These are phyloP conservation scores for Boletus fagicola DNA, from an alignment of 768 basidiomycete genomes.

Conservation along the genomic window DNA sequence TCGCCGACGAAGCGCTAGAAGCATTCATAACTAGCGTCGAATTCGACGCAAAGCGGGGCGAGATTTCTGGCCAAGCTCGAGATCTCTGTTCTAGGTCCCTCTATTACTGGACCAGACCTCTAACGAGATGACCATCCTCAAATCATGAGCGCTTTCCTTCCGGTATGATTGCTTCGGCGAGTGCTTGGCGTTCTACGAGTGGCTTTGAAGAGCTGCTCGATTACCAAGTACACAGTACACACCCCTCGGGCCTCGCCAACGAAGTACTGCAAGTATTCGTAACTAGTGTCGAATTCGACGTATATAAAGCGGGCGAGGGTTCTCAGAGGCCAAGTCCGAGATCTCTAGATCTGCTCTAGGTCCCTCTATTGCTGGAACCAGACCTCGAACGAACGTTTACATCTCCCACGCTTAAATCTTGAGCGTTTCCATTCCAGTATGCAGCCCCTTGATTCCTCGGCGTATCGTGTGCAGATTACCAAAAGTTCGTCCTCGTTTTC, in stretches of 20 bases:
- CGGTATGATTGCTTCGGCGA: background rate
- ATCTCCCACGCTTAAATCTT: background rate
- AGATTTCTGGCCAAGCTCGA: background rate
- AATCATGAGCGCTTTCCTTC: slow-evolving; percentile 3
- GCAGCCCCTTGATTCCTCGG: background rate
- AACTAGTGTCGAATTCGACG: background rate
- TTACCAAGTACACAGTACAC: background rate
- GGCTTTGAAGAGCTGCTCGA: background rate
- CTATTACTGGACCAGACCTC: background rate
- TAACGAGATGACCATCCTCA: background rate
- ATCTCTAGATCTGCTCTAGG: background rate
- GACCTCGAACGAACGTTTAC: background rate
- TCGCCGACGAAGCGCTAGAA: background rate
- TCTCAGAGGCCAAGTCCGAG: background rate
- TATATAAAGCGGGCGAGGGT: background rate
- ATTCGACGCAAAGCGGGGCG: background rate
- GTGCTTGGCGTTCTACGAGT: too few species aligned
- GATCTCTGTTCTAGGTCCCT: background rate
- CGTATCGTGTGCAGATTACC: background rate
- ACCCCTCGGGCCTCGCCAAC: background rate
- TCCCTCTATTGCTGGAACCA: background rate
- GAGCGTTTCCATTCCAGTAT: slow-evolving; percentile 4
- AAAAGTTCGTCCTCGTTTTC: background rate
- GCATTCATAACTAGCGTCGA: background rate
- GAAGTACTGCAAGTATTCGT: background rate